Evolutionary conservation across 1,284 basidiomycete genomes (phyloP).

Genomic region (Fomitopsis pinicola): DNA sequence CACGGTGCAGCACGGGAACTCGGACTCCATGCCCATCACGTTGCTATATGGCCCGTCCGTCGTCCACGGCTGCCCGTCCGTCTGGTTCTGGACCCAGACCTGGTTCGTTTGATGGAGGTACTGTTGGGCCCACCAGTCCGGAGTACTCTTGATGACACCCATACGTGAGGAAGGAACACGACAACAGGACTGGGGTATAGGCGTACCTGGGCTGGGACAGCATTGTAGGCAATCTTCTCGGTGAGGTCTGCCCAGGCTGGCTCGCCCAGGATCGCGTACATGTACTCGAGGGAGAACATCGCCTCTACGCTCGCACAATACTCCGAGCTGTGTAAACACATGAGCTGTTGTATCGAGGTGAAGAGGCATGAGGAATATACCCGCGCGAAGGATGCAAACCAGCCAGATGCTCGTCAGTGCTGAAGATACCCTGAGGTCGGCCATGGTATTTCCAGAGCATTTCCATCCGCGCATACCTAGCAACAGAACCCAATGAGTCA

Average conservation of each 20-base stretch:
- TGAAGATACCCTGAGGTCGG: conserved; percentile 53
- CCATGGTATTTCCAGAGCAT: conserved; percentile 58
- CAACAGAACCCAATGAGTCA: not conserved
- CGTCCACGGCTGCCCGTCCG: conserved; percentile 34
- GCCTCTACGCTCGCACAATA: conserved; percentile 61
- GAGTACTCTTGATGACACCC: conserved; percentile 15
- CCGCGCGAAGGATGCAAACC: conserved; percentile 47
- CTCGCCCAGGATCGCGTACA: not conserved
- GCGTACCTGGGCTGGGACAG: conserved; percentile 45
- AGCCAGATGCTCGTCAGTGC: conserved; percentile 56
- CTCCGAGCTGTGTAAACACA: conserved; percentile 37
- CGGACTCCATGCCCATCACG: conserved; percentile 41
- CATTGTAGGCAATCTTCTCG: conserved; percentile 56
- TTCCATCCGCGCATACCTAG: conserved; percentile 24
- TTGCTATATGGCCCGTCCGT: conserved; percentile 41
- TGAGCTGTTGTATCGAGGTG: not conserved
- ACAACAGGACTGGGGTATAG: not conserved
- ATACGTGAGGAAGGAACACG: not conserved
- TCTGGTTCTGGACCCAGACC: conserved; percentile 48
- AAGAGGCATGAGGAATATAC: conserved; percentile 26
- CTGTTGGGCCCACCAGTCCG: conserved; percentile 55
- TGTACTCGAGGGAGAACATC: conserved; percentile 45
- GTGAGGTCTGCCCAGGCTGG: conserved; percentile 2
- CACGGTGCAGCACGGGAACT: conserved; percentile 40
- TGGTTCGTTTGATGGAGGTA: conserved; percentile 62